These are phyloP conservation scores for Aspergillus taichungensis DNA, from an alignment of 495 filamentous ascomycete species.

Conservation along the genomic window DNA sequence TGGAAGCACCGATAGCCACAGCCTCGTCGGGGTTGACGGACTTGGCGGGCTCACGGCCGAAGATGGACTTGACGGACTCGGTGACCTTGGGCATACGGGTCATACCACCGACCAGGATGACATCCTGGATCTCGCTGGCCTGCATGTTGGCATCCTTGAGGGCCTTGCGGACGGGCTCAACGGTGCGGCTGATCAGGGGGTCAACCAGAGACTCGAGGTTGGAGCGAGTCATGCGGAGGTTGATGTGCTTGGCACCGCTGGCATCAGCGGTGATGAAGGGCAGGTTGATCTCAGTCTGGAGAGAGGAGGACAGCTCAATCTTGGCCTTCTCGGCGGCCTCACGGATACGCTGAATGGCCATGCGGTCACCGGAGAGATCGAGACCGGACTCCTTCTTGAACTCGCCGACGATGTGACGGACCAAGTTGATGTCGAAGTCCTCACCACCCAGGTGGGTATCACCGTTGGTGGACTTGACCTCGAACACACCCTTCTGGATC, in stretches of 20 bases:
- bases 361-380: conserved; percentile 86
- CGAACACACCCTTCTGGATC: conserved; percentile 96
- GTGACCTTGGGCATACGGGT: conserved; percentile 99
- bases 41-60: conserved; percentile 96
- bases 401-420: conserved; percentile 87
- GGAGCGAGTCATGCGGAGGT: conserved; percentile 83
- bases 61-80: conserved; percentile 94
- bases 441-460: conserved; percentile 97
- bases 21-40: conserved; percentile 99
- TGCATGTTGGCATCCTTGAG: conserved; percentile 93
- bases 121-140: conserved; percentile 95
- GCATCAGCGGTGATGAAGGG: conserved; percentile 98
- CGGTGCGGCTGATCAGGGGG: conserved; percentile 76
- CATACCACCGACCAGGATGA: conserved; percentile 99
- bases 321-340: conserved; percentile 99
- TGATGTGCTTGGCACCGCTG: conserved; percentile 95
- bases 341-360: conserved; percentile 98
- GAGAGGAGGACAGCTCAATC: conserved; percentile 94
- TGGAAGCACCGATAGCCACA: conserved; percentile 95
- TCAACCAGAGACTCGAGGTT: conserved; percentile 91
- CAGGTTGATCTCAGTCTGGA: conserved; percentile 97
- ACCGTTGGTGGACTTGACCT: conserved; percentile 98
- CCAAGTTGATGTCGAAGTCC: conserved; percentile 94
- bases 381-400: conserved; percentile 96
- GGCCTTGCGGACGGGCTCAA: conserved; percentile 93